Evolutionary conservation across 805 yeast genomes (phyloP).

Genomic region (Candida xyloterini): DNA sequence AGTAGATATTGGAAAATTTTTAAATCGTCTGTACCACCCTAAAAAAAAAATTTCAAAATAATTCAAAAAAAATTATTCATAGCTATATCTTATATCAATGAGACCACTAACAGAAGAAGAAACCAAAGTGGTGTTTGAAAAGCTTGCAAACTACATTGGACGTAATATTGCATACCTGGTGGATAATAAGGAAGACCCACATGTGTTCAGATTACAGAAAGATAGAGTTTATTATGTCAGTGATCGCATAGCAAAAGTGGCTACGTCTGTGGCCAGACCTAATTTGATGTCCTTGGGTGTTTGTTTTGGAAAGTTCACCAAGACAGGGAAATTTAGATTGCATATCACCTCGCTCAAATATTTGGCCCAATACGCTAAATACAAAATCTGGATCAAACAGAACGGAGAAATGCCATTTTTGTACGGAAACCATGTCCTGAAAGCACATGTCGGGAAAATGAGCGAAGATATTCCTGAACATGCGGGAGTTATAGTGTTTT

Average conservation of each 20-base stretch:
- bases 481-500: conserved; percentile 87
- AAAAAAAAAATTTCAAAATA: conserved; percentile 10
- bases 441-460: conserved; percentile 96
- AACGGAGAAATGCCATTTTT: conserved; percentile 99
- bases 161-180: conserved; percentile 86
- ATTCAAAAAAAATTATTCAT: neutral
- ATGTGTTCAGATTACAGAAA: conserved; percentile 92
- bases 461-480: conserved; percentile 98
- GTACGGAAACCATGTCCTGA: conserved; percentile 93
- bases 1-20: conserved; percentile 9
- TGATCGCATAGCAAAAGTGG: conserved; percentile 77
- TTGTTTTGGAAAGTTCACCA: conserved; percentile 95
- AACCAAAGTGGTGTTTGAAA: conserved; percentile 92
- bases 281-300: conserved; percentile 90
- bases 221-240: conserved; percentile 94
- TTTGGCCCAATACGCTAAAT: conserved; percentile 83
- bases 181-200: conserved; percentile 82
- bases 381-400: conserved; percentile 92
- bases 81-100: conserved; percentile 42
- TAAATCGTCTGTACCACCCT: conserved; percentile 5
- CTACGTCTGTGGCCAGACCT: conserved; percentile 86
- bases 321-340: conserved; percentile 92
- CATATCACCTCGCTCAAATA: conserved; percentile 89
- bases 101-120: conserved; percentile 96
- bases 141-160: conserved; percentile 95